Percentiles rank a stretch among this genome's conserved stretches.
These are phyloP conservation scores for Aspergillus bombycis DNA, from an alignment of 2,329 filamentous ascomycete genomes.

Conservation along the genomic window DNA sequence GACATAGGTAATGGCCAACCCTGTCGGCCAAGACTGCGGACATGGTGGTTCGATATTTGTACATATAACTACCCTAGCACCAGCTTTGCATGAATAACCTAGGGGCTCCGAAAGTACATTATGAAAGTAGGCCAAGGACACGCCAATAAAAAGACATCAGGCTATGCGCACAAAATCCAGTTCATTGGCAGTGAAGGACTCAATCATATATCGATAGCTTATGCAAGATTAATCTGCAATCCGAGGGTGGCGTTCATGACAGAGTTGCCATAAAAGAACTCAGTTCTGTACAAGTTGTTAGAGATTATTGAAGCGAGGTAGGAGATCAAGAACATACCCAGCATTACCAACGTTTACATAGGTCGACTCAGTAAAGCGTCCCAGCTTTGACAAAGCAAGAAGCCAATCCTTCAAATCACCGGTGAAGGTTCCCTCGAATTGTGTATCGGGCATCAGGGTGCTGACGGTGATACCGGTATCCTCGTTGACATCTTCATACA, in stretches of 20 bases:
- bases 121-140: no score
- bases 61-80: no score
- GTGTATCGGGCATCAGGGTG: slow-evolving; percentile 40
- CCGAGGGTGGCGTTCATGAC: not conserved
- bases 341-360: slow-evolving; percentile 51
- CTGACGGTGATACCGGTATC: slow-evolving; percentile 50
- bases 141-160: no score
- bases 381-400: slow-evolving; percentile 40
- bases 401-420: slow-evolving; percentile 51
- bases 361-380: slow-evolving; percentile 39
- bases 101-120: no score
- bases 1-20: no score
- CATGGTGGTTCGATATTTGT: no score
- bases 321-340: slow-evolving; percentile 25
- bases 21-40: no score
- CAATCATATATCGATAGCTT: not conserved
- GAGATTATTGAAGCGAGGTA: not conserved
- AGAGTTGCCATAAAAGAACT: slow-evolving; percentile 2
- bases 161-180: no score
- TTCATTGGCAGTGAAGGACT: not conserved
- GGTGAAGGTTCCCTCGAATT: slow-evolving; percentile 42
- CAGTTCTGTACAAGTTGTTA: not conserved
- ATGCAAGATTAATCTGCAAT: not conserved
- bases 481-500: slow-evolving; percentile 48
- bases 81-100: no score